Conservation (phyloP, 2,329 filamentous ascomycete species). For the Cryphonectria parasitica region DNA sequence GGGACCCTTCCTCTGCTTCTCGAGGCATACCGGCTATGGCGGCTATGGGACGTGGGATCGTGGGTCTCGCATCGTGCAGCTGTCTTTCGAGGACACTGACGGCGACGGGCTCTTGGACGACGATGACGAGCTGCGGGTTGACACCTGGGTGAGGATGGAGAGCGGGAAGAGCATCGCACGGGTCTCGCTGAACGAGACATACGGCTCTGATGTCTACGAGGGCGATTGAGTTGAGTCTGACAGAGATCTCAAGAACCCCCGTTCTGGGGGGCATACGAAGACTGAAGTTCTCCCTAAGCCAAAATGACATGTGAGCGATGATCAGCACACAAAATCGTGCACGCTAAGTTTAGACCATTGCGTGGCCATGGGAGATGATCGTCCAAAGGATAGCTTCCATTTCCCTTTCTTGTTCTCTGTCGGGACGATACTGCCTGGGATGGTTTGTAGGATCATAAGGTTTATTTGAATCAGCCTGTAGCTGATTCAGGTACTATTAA, state of each 20-base stretch:
- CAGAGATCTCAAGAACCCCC: background rate
- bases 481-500: too few relatives aligned
- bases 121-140: slow-evolving; percentile 16
- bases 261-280: background rate
- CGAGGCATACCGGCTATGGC: slow-evolving; percentile 29
- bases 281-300: background rate
- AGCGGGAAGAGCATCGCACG: slow-evolving; percentile 18
- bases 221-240: background rate
- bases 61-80: slow-evolving; percentile 29
- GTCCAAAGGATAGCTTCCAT: too few relatives aligned
- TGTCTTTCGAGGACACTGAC: slow-evolving; percentile 25
- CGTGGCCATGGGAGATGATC: too few relatives aligned
- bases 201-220: slow-evolving; percentile 27
- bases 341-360: too few relatives aligned
- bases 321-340: too few relatives aligned
- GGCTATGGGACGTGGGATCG: slow-evolving; percentile 29
- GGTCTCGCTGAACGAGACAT: slow-evolving; percentile 29
- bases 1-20: slow-evolving; percentile 50
- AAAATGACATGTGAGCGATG: too few relatives aligned
- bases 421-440: too few relatives aligned
- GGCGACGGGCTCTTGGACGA: slow-evolving; percentile 14
- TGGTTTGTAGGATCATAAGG: too few relatives aligned
- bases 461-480: too few relatives aligned
- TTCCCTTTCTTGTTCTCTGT: too few relatives aligned
- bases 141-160: slow-evolving; percentile 31